Conservation (phyloP, 1,284 basidiomycete genomes). For the Naganishia cerealis region DNA sequence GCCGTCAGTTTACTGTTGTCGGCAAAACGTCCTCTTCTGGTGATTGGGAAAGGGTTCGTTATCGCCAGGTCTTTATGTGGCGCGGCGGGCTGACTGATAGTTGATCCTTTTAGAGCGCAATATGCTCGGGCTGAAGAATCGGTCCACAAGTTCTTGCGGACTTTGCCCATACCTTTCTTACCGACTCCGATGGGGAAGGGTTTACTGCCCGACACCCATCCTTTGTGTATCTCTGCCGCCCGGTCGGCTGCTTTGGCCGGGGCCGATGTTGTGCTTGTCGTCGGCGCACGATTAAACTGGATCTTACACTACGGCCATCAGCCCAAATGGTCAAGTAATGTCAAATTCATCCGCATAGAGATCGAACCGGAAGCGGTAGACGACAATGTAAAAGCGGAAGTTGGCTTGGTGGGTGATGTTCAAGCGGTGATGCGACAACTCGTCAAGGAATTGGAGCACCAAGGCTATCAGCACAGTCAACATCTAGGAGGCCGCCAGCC, state of each 20-base stretch:
- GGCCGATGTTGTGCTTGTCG: constrained; percentile 37
- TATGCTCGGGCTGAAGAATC: constrained; percentile 35
- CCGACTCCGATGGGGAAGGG: constrained; percentile 40
- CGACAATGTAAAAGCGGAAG: constrained; percentile 34
- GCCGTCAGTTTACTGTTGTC: constrained; percentile 33
- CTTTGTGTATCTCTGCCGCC: constrained; percentile 36
- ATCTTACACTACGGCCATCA: constrained; percentile 37
- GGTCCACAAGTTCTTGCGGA: constrained; percentile 27
- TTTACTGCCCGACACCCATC: constrained; percentile 35
- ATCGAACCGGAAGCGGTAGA: constrained; percentile 34
- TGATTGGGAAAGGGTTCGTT: constrained; percentile 39
- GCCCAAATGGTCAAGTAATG: constrained; percentile 35
- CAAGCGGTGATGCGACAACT: constrained; percentile 35
- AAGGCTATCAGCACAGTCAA: constrained; percentile 1
- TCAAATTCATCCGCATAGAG: constrained; percentile 38
- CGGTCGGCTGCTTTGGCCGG: constrained; percentile 35
- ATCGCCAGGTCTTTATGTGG: background rate
- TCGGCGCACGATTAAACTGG: constrained; percentile 39
- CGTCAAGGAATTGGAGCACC: background rate
- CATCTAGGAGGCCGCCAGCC: background rate
- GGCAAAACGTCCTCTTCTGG: constrained; percentile 35
- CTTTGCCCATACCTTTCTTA: constrained; percentile 35
- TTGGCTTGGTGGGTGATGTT: constrained; percentile 35
- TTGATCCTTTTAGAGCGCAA: constrained; percentile 33
- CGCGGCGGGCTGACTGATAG: background rate